A percentile compares a stretch with the other conserved stretches of the same genome.
Evolutionary conservation across 129 eudicot species (phyloP).

Genomic region (Calendula officinalis): DNA sequence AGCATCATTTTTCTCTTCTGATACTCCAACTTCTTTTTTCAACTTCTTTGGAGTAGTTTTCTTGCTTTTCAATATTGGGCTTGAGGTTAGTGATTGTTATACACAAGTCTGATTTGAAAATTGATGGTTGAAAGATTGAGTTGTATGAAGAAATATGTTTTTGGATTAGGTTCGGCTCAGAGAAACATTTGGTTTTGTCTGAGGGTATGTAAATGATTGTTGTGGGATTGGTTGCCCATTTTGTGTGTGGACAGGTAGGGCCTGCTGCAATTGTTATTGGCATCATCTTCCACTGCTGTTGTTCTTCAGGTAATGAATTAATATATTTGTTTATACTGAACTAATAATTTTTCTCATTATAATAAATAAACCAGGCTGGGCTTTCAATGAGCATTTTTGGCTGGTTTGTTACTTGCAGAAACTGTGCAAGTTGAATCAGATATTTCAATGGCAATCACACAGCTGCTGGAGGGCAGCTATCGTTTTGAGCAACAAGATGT

Average conservation of each 20-base stretch:
- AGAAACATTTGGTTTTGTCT: slow-evolving; percentile 30
- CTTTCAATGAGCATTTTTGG: slow-evolving; percentile 99
- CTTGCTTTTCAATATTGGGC: slow-evolving; percentile 96
- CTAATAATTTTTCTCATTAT: background rate
- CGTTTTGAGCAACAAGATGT: slow-evolving; percentile 96
- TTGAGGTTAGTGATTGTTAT: slow-evolving; percentile 86
- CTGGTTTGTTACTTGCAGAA: slow-evolving; percentile 99
- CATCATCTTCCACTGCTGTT: slow-evolving; percentile 96
- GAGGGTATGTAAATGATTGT: slow-evolving; percentile 4
- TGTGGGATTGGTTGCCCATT: slow-evolving; percentile 77
- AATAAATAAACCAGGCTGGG: slow-evolving; percentile 77
- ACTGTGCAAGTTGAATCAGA: slow-evolving; percentile 99
- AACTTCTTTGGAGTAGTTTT: slow-evolving; percentile 99
- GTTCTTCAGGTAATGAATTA: slow-evolving; percentile 85
- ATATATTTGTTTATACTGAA: too few relatives aligned
- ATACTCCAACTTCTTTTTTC: slow-evolving; percentile 66
- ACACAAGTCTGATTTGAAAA: slow-evolving; percentile 16
- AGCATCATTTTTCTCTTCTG: slow-evolving; percentile 94
- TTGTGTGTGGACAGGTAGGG: slow-evolving; percentile 70
- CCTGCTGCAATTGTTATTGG: slow-evolving; percentile 98
- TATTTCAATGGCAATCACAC: slow-evolving; percentile 98
- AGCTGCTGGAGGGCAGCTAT: slow-evolving; percentile 97
- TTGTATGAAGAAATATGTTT: slow-evolving; percentile 98
- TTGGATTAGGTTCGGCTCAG: slow-evolving; percentile 97
- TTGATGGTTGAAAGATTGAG: slow-evolving; percentile 90